Conservation (phyloP, 768 basidiomycete species). For the Boletus reticulatus region DNA sequence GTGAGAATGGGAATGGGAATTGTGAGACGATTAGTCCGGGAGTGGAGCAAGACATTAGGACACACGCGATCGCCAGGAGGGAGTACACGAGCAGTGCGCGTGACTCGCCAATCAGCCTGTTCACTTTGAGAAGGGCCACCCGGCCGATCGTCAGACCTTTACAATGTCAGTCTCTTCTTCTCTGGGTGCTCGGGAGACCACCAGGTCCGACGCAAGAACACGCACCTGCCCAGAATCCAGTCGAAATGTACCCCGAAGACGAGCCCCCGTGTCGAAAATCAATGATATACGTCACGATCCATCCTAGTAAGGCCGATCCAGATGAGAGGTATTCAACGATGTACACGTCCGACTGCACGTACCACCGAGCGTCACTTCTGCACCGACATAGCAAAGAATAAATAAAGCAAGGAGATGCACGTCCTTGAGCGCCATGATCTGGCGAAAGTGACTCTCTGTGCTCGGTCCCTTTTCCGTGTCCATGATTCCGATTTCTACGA, state of each 20-base stretch:
- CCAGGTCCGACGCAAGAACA: neutral
- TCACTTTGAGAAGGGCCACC: slow-evolving; percentile 49
- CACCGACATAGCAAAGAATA: neutral
- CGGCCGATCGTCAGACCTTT: slow-evolving; percentile 55
- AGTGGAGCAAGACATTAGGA: neutral
- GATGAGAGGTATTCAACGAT: neutral
- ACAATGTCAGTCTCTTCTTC: neutral
- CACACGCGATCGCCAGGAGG: slow-evolving; percentile 40
- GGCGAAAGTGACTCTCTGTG: neutral
- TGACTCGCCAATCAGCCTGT: slow-evolving; percentile 51
- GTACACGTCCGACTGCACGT: neutral
- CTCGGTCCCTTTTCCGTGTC: neutral
- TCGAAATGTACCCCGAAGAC: slow-evolving; percentile 43
- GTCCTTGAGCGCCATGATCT: neutral
- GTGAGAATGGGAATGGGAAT: neutral
- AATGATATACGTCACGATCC: slow-evolving; percentile 4
- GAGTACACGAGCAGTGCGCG: slow-evolving; percentile 49
- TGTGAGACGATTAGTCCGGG: neutral
- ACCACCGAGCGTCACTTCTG: slow-evolving; percentile 2
- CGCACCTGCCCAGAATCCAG: slow-evolving; percentile 51
- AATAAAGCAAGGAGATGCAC: slow-evolving; percentile 1
- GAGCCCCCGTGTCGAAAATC: neutral
- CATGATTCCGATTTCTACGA: neutral
- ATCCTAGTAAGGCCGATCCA: neutral
- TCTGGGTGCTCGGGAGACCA: neutral